Conservation (phyloP, 83 land plant species). For the Isoetes engelmannii region DNA sequence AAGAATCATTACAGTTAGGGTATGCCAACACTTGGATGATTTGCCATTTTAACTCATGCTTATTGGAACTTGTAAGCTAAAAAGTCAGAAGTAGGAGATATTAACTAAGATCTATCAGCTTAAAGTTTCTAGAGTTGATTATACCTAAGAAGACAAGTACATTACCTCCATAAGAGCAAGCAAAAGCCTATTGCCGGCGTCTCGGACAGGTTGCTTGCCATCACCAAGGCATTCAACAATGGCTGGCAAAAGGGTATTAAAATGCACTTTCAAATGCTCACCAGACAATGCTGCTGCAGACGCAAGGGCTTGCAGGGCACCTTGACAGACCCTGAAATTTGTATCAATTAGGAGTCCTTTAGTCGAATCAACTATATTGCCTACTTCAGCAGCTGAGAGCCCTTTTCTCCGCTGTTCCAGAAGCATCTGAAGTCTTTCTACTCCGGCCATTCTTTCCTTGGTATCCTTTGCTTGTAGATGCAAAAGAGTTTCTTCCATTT, state of each 20-base stretch:
- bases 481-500: slow-evolving; percentile 89
- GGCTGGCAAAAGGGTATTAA: slow-evolving; percentile 80
- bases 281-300: slow-evolving; percentile 90
- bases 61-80: too few species aligned
- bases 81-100: too few species aligned
- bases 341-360: slow-evolving; percentile 68
- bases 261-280: slow-evolving; percentile 86
- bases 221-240: slow-evolving; percentile 91
- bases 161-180: slow-evolving; percentile 96
- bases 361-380: slow-evolving; percentile 65
- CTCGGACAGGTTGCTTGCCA: slow-evolving; percentile 94
- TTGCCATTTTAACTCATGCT: not conserved
- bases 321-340: slow-evolving; percentile 87
- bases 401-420: slow-evolving; percentile 65
- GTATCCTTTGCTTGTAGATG: slow-evolving; percentile 91
- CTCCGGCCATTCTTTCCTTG: slow-evolving; percentile 96
- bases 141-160: too few species aligned
- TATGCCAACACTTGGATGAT: not conserved
- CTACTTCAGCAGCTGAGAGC: slow-evolving; percentile 56
- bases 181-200: slow-evolving; percentile 73
- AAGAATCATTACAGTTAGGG: not conserved
- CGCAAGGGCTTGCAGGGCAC: slow-evolving; percentile 84
- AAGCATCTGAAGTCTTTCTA: slow-evolving; percentile 75
- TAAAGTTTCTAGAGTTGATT: too few species aligned
- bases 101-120: too few species aligned